Percentiles rank a stretch among this genome's conserved stretches.
phyloP scores from a whole-genome alignment of 768 basidiomycete species.

The Boletellus ananas region DNA sequence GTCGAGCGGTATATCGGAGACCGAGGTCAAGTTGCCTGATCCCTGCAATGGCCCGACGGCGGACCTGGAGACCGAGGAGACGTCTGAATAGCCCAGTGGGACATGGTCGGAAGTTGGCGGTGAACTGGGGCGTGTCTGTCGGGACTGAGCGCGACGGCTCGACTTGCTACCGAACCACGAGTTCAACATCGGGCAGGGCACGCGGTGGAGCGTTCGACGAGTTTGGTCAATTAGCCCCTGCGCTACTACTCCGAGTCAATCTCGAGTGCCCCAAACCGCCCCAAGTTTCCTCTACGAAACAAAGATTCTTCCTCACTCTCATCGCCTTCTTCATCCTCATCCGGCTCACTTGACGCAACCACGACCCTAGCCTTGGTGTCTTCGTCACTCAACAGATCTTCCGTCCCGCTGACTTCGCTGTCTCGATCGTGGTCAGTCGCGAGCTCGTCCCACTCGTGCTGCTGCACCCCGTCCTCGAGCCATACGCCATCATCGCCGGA shows the following conservation, averaged over 20 bases:
- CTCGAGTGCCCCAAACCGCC: slow-evolving; percentile 31
- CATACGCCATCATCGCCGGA: slow-evolving; percentile 51
- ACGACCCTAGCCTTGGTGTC: not conserved
- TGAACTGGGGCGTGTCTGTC: slow-evolving; percentile 3
- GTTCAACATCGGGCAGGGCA: slow-evolving; percentile 18
- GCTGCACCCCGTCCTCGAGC: slow-evolving; percentile 38
- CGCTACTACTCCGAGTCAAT: slow-evolving; percentile 19
- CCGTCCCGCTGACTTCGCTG: slow-evolving; percentile 20
- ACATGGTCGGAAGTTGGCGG: not conserved
- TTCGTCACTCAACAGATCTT: slow-evolving; percentile 11
- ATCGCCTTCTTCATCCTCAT: slow-evolving; percentile 5
- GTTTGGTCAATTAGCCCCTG: slow-evolving; percentile 5
- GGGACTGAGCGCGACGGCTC: slow-evolving; percentile 17
- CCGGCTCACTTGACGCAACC: slow-evolving; percentile 12
- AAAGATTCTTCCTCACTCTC: slow-evolving; percentile 13
- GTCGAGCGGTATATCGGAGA: slow-evolving; percentile 20
- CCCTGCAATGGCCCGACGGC: slow-evolving; percentile 15
- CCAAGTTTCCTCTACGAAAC: slow-evolving; percentile 7
- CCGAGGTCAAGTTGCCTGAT: slow-evolving; percentile 12
- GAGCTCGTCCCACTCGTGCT: slow-evolving; percentile 21
- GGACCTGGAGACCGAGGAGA: slow-evolving; percentile 16
- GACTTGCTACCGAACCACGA: slow-evolving; percentile 32
- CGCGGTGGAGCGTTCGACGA: not conserved
- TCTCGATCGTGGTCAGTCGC: slow-evolving; percentile 33
- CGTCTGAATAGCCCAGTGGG: slow-evolving; percentile 5